Evolutionary conservation across 495 filamentous ascomycete species (phyloP), one percentile per base, ranked within the genome.

Genomic region (Penicillium nucicola): DNA sequence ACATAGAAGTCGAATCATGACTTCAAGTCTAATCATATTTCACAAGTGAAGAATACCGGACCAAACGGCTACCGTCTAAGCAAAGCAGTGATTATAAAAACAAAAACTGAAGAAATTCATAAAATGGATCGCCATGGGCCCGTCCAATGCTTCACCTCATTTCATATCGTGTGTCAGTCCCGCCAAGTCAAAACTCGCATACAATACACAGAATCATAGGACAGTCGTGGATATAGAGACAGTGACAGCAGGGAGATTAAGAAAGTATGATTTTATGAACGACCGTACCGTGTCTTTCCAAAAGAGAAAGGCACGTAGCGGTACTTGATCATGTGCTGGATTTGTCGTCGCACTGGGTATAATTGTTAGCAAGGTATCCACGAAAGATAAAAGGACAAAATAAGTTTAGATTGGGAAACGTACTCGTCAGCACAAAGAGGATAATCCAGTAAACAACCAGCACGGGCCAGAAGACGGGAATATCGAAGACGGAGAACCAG

Each of bases 241-340:
- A 57, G 47, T 58, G 57, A 45, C 36, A 49, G 19, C 31, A 42
- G 40, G 13, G 37, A 34, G 42, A 33, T 31, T 45, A 41, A 48
- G 36, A 31, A 20, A 39, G 15, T 31, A 45, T 40, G 20, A 19
- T 37, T 53, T 64, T 58, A 75, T 66, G 70, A 68, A 17, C 70
- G 67, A 52, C 67, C 67, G 72, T 96, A 97, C 50, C 83, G 81
- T 22, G 88, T 80, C 83, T 97, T 97, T 66, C 92, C 92, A 56
- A 96, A 84, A 14, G 89, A 85, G 78, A 97, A 97, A 34, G 92
- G 92, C 23, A 97, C 90, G 66, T 97, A 98, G 71, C 93, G 89
- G 76, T 98, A 98, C 76, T 97, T 98, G 83, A 98, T 96, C 93
- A 98, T 98, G 72, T 96, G 92, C 78, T 98, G 93, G 52, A 98